Percentiles rank a stretch among this genome's conserved stretches.
phyloP scores from a whole-genome alignment of 345 rosid species.

The Combretum micranthum region DNA sequence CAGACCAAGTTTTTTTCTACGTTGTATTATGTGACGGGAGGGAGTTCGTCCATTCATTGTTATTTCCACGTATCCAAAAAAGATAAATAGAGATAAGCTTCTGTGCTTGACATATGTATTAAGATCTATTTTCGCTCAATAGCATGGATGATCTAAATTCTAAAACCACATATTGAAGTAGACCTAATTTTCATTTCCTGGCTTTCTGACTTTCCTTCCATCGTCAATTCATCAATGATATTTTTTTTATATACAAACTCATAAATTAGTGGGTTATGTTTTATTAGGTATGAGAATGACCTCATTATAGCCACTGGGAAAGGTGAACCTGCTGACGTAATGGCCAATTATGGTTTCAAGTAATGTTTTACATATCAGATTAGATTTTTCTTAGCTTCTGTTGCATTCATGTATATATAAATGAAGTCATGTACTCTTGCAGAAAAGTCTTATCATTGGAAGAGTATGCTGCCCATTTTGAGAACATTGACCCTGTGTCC shows the following conservation, averaged over 20 bases:
- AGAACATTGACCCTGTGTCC: constrained; percentile 70
- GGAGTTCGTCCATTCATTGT: too few species aligned
- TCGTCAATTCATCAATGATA: not conserved
- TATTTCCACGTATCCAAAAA: too few species aligned
- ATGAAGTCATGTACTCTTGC: constrained; percentile 16
- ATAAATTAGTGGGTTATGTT: not conserved
- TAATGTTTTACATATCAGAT: constrained; percentile 11
- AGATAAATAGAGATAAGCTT: too few species aligned
- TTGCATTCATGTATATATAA: not conserved
- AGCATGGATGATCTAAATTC: too few species aligned
- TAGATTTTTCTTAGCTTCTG: not conserved
- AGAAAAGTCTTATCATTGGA: constrained; percentile 74
- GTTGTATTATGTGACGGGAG: too few species aligned
- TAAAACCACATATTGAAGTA: too few species aligned
- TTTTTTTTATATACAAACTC: not conserved
- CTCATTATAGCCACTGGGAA: constrained; percentile 77
- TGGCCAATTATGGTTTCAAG: constrained; percentile 84
- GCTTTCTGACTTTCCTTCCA: too few species aligned
- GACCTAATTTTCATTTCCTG: too few species aligned
- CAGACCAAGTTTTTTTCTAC: too few species aligned
- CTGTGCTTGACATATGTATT: too few species aligned
- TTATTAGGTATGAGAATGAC: constrained; percentile 55
- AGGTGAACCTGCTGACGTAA: constrained; percentile 75
- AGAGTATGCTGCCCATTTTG: constrained; percentile 61
- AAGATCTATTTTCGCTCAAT: too few species aligned